These are phyloP conservation scores for Ophiostoma pallidulum DNA, from an alignment of 2,329 filamentous ascomycete genomes.

Conservation along the genomic window DNA sequence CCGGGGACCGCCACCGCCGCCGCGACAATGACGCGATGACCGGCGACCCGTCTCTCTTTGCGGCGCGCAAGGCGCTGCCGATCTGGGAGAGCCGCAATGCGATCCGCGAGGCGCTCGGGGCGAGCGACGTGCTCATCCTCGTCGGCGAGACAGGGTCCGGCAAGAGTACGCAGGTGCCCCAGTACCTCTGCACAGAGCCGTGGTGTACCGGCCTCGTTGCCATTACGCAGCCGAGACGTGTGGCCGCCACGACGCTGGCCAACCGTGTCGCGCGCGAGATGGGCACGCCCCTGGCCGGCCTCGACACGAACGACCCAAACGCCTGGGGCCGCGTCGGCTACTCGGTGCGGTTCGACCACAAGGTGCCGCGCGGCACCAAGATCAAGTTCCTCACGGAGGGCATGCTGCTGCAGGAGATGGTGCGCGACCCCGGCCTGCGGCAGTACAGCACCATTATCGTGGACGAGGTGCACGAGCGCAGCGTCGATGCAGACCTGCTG, in stretches of 20 bases:
- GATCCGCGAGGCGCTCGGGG: conserved; percentile 47
- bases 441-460: conserved; percentile 87
- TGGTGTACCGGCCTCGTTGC: conserved; percentile 90
- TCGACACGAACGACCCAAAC: neutral
- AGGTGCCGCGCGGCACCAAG: conserved; percentile 67
- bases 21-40: conserved; percentile 2
- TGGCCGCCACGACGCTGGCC: conserved; percentile 86
- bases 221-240: conserved; percentile 86
- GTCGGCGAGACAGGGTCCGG: conserved; percentile 93
- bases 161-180: conserved; percentile 93
- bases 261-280: conserved; percentile 75
- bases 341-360: conserved; percentile 87
- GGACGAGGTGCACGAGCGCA: conserved; percentile 94
- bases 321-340: conserved; percentile 67
- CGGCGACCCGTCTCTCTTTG: conserved; percentile 20
- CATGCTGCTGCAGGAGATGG: conserved; percentile 88
- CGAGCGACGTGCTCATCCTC: conserved; percentile 62
- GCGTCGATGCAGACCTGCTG: conserved; percentile 85
- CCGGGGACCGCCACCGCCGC: neutral
- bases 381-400: conserved; percentile 96
- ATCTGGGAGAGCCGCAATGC: conserved; percentile 67
- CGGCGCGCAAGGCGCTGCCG: conserved; percentile 58
- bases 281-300: conserved; percentile 39
- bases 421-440: conserved; percentile 71
- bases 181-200: conserved; percentile 68